Evolutionary conservation across 257 asterid genomes (phyloP).

Genomic region (Eustoma russellianum): DNA sequence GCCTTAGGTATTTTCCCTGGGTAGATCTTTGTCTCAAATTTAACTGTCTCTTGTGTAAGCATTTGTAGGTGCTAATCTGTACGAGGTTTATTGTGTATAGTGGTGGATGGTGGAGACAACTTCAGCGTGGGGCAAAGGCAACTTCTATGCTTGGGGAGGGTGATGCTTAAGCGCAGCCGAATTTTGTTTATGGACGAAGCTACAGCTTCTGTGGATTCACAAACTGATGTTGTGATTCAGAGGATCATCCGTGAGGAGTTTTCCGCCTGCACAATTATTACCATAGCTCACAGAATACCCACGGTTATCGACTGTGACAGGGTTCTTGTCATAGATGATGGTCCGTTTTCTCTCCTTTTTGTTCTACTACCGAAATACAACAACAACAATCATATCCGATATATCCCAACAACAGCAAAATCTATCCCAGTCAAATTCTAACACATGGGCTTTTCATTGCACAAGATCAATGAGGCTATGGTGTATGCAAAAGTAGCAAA

Average conservation of each 20-base stretch:
- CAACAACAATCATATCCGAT: no score
- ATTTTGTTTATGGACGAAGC: conserved; percentile 79
- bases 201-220: conserved; percentile 81
- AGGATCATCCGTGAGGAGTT: conserved; percentile 57
- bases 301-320: conserved; percentile 63
- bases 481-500: no score
- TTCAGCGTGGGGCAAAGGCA: conserved; percentile 88
- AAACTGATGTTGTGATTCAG: conserved; percentile 61
- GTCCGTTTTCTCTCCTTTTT: conserved; percentile 24
- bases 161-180: conserved; percentile 47
- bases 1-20: conserved; percentile 27
- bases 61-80: not conserved
- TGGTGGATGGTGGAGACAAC: conserved; percentile 63
- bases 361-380: not conserved
- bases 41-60: no score
- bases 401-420: no score
- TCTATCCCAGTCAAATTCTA: no score
- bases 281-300: conserved; percentile 79
- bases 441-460: no score
- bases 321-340: conserved; percentile 55
- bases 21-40: not conserved
- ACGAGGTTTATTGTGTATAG: conserved; percentile 7
- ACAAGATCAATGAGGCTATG: no score
- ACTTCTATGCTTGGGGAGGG: conserved; percentile 70
- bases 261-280: conserved; percentile 47